Conservation (phyloP, 805 yeast species). For the Starmerella sp. region DNA sequence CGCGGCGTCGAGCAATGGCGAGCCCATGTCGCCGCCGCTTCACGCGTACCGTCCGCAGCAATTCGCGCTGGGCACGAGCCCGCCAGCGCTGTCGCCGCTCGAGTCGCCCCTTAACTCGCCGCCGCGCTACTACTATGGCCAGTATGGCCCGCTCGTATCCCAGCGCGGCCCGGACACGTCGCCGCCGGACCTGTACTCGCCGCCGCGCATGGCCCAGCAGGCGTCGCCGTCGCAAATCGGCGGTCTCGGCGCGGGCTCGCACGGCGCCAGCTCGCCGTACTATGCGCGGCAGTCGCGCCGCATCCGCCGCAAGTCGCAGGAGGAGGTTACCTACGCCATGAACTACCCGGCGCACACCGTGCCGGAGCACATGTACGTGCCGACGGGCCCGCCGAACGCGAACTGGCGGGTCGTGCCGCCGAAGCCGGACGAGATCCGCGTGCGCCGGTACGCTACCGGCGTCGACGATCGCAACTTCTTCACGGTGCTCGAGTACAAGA, state of each 20-base stretch:
- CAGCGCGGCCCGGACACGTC: neutral
- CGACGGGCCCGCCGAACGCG: constrained; percentile 13
- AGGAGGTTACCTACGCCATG: constrained; percentile 19
- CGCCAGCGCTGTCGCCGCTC: neutral
- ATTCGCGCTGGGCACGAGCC: neutral
- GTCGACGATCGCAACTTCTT: constrained; percentile 60
- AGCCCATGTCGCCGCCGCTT: neutral
- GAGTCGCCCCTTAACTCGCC: neutral
- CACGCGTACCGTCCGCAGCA: neutral
- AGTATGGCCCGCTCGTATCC: neutral
- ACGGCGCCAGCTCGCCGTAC: neutral
- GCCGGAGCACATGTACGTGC: constrained; percentile 15
- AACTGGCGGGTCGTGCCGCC: constrained; percentile 13
- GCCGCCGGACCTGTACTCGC: neutral
- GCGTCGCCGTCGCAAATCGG: neutral
- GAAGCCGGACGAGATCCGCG: constrained; percentile 14
- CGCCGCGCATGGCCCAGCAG: neutral
- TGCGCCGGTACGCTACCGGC: constrained; percentile 49
- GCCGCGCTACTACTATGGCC: neutral
- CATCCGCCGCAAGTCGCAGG: neutral
- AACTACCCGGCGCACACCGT: constrained; percentile 25
- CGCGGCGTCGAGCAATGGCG: neutral
- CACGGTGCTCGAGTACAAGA: constrained; percentile 59
- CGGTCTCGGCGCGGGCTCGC: neutral
- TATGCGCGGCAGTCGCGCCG: constrained; percentile 1